A percentile compares a stretch with the other conserved stretches of the same genome.
Conservation (phyloP, 805 yeast species). For the Kuraishia hungarica region DNA sequence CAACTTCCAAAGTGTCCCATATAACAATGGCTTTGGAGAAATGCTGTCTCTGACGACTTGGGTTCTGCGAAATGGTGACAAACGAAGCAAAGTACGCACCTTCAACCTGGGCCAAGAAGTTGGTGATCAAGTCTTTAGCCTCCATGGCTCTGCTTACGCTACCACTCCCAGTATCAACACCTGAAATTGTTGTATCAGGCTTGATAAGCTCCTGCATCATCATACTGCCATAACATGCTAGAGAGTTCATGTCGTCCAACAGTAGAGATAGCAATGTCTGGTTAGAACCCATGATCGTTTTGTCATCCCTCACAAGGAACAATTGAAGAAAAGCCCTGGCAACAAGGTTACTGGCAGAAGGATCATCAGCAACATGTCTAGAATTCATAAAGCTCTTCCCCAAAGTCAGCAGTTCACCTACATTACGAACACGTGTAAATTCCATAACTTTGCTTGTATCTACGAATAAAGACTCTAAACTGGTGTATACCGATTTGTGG, state of each 20-base stretch:
- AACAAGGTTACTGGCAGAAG: constrained; percentile 28
- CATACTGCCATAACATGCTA: constrained; percentile 28
- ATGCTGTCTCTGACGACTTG: constrained; percentile 77
- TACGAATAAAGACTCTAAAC: constrained; percentile 19
- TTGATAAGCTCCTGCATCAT: constrained; percentile 15
- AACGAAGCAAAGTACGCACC: constrained; percentile 34
- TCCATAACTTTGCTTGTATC: constrained; percentile 29
- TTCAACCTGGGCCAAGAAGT: constrained; percentile 37
- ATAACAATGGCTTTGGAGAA: constrained; percentile 42
- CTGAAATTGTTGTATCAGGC: not conserved
- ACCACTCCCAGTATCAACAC: not conserved
- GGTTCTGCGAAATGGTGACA: constrained; percentile 48
- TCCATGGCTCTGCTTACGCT: constrained; percentile 2
- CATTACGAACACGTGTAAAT: constrained; percentile 19
- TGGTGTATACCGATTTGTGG: constrained; percentile 10
- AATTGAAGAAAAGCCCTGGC: constrained; percentile 58
- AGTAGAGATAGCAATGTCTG: constrained; percentile 28
- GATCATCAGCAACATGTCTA: constrained; percentile 13
- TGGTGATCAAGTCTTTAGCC: constrained; percentile 12
- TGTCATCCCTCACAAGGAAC: constrained; percentile 54
- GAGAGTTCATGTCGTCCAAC: constrained; percentile 32
- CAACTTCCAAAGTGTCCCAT: constrained; percentile 81
- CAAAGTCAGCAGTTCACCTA: constrained; percentile 17
- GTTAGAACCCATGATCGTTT: constrained; percentile 42
- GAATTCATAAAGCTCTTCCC: constrained; percentile 13